Conservation (phyloP, 2,329 filamentous ascomycete species). For the Clarireedia hainanense region DNA sequence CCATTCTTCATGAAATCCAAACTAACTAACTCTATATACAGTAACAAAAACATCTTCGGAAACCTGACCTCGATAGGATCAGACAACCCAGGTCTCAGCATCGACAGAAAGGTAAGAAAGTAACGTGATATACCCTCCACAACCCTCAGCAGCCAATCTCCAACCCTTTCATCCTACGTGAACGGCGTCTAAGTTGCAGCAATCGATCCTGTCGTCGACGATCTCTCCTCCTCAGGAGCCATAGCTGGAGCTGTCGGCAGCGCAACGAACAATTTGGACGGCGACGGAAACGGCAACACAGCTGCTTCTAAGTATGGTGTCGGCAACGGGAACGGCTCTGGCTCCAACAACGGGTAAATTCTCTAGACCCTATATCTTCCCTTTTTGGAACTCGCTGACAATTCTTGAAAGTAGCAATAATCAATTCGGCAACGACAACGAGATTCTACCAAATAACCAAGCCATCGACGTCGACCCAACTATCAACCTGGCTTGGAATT, state of each 20-base stretch:
- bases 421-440: background rate
- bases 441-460: background rate
- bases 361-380: background rate
- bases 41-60: background rate
- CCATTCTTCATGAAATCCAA: too few species aligned
- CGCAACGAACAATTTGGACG: background rate
- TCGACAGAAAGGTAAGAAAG: background rate
- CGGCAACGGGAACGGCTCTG: background rate
- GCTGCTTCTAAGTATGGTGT: background rate
- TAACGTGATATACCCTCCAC: background rate
- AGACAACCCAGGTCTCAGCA: background rate
- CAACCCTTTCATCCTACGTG: background rate
- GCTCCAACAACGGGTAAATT: background rate
- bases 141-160: too few species aligned
- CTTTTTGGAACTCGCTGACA: background rate
- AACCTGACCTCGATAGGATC: background rate
- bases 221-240: background rate
- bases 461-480: background rate
- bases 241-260: background rate
- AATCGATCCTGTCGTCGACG: background rate
- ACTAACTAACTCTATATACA: background rate
- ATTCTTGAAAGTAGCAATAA: background rate
- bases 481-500: background rate
- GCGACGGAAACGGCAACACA: background rate
- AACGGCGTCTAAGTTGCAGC: background rate